phyloP scores from a whole-genome alignment of 2,329 filamentous ascomycete genomes.

The Cladosporium sp. region DNA sequence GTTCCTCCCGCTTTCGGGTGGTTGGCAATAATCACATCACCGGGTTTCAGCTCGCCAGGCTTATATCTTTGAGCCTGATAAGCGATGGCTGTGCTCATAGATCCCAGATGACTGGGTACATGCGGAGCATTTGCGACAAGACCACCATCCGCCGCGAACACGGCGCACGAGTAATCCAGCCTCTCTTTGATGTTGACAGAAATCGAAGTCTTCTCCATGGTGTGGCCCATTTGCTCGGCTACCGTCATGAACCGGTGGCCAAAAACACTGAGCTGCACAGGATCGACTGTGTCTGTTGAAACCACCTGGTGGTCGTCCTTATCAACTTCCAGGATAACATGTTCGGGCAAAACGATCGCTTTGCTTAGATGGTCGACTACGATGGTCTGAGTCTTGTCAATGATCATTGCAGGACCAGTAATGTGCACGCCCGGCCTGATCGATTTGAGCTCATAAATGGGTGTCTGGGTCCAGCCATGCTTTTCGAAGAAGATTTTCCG shows the following conservation, averaged over 20 bases:
- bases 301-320: constrained; percentile 30
- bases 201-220: constrained; percentile 52
- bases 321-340: constrained; percentile 64
- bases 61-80: constrained; percentile 35
- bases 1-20: constrained; percentile 38
- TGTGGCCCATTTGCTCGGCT: constrained; percentile 55
- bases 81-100: constrained; percentile 40
- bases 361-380: constrained; percentile 36
- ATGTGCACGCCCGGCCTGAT: constrained; percentile 22
- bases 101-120: constrained; percentile 40
- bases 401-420: constrained; percentile 29
- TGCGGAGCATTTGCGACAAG: constrained; percentile 41
- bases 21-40: constrained; percentile 40
- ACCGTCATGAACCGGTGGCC: constrained; percentile 56
- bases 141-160: constrained; percentile 40
- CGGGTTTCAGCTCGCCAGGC: constrained; percentile 40
- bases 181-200: constrained; percentile 46
- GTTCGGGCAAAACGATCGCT: constrained; percentile 34
- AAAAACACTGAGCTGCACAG: constrained; percentile 52
- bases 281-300: constrained; percentile 26
- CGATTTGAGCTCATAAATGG: constrained; percentile 34
- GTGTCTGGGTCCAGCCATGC: constrained; percentile 64
- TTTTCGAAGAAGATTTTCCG: constrained; percentile 79
- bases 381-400: constrained; percentile 44
- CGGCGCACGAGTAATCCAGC: constrained; percentile 41